These are phyloP conservation scores for Zygotorulaspora chibaensis DNA, from an alignment of 805 yeast species.

Conservation along the genomic window DNA sequence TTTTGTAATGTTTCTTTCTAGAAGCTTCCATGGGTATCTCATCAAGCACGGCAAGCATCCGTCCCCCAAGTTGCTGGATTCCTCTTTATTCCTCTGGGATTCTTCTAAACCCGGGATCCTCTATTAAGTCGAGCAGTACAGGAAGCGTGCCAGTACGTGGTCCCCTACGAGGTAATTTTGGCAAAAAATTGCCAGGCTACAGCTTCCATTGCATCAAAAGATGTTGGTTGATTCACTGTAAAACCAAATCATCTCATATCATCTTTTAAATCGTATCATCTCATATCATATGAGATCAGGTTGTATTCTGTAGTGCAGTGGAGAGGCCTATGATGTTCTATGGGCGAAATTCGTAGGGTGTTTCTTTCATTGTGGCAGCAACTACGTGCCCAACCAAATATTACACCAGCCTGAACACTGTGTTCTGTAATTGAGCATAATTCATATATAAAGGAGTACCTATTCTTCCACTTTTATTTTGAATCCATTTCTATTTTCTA, in stretches of 20 bases:
- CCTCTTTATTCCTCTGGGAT: too few relatives aligned
- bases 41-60: too few relatives aligned
- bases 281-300: neutral
- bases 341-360: conserved; percentile 1
- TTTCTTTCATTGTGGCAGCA: conserved; percentile 1
- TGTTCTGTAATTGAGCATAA: neutral
- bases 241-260: neutral
- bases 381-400: neutral
- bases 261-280: neutral
- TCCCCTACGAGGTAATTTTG: neutral
- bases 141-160: too few relatives aligned
- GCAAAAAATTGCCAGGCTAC: neutral
- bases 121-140: too few relatives aligned
- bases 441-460: conserved; percentile 9
- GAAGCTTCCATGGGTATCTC: too few relatives aligned
- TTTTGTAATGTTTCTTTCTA: too few relatives aligned
- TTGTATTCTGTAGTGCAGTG: neutral
- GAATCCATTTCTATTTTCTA: neutral
- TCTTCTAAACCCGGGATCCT: too few relatives aligned
- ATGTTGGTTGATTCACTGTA: neutral
- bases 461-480: neutral
- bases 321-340: neutral
- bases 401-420: neutral
- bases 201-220: neutral
- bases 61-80: too few relatives aligned